phyloP scores from a whole-genome alignment of 495 filamentous ascomycete genomes.

The Aspergillus baeticus region DNA sequence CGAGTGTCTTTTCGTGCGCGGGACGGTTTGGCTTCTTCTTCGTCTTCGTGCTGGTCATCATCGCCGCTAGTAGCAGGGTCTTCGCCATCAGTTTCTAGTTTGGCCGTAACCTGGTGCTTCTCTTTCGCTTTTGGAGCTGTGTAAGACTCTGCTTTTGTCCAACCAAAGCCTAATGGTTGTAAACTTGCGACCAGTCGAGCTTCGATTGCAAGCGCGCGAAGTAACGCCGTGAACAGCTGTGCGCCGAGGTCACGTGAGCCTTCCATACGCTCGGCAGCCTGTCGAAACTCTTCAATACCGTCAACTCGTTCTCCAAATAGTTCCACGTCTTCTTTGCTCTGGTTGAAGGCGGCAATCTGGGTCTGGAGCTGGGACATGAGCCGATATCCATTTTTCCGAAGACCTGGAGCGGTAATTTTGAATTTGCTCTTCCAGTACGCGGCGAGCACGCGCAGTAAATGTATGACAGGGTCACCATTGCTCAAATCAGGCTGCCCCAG shows the following conservation, averaged over 20 bases:
- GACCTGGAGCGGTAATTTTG: slow-evolving; percentile 68
- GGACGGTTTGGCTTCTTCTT: slow-evolving; percentile 7
- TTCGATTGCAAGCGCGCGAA: slow-evolving; percentile 81
- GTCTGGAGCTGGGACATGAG: slow-evolving; percentile 64
- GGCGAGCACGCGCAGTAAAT: slow-evolving; percentile 71
- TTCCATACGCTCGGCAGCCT: slow-evolving; percentile 64
- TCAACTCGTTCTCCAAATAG: slow-evolving; percentile 73
- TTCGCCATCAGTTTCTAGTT: slow-evolving; percentile 10
- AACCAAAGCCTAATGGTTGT: slow-evolving; percentile 88
- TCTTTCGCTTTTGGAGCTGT: slow-evolving; percentile 46
- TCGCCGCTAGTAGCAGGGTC: slow-evolving; percentile 22
- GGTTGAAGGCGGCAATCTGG: slow-evolving; percentile 59
- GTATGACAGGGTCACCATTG: slow-evolving; percentile 76
- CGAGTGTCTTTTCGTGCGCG: slow-evolving; percentile 20
- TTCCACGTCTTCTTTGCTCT: slow-evolving; percentile 59
- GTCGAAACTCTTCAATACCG: slow-evolving; percentile 63
- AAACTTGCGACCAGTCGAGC: slow-evolving; percentile 78
- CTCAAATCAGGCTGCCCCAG: slow-evolving; percentile 70
- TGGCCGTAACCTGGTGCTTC: slow-evolving; percentile 13
- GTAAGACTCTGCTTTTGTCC: slow-evolving; percentile 73
- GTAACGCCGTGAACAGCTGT: slow-evolving; percentile 84
- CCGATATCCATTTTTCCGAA: slow-evolving; percentile 91
- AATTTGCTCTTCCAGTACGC: slow-evolving; percentile 90
- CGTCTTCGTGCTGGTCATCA: slow-evolving; percentile 8
- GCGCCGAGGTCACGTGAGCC: slow-evolving; percentile 87